Conservation (phyloP, 164 flowering plant genomes). For the Vitis rotundifolia region DNA sequence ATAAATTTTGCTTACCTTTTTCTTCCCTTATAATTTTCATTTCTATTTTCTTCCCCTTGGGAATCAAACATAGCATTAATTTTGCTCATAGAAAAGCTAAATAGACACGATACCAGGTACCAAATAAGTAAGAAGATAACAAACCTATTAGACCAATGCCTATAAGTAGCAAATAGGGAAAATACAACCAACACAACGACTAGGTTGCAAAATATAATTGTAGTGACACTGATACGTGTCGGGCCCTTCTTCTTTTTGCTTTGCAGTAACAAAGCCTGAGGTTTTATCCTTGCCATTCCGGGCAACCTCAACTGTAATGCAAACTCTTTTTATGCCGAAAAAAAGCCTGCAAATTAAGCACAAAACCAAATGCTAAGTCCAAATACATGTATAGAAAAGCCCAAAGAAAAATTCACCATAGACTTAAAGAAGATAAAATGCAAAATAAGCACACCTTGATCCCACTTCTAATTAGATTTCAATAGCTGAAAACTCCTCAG, state of each 20-base stretch:
- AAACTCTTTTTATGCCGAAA: too few relatives aligned
- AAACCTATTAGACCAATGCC: constrained; percentile 70
- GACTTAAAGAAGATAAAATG: too few relatives aligned
- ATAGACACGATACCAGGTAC: background rate
- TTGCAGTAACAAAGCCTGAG: constrained; percentile 70
- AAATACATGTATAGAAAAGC: background rate
- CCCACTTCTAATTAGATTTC: background rate
- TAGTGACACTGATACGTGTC: constrained; percentile 53
- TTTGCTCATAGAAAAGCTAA: too few relatives aligned
- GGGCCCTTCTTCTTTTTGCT: constrained; percentile 89
- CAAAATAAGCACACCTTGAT: background rate
- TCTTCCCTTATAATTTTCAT: too few relatives aligned
- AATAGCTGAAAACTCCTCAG: background rate
- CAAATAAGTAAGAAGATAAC: constrained; percentile 8
- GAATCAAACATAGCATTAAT: too few relatives aligned
- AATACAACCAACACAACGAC: constrained; percentile 48
- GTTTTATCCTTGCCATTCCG: constrained; percentile 81
- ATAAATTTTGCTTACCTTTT: too few relatives aligned
- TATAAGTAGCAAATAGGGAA: constrained; percentile 60
- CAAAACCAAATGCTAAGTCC: background rate
- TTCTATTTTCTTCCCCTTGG: too few relatives aligned
- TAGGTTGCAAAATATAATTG: constrained; percentile 53
- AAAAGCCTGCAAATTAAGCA: too few relatives aligned
- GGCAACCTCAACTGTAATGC: background rate
- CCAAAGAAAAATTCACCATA: too few relatives aligned